Base-by-base conservation (phyloP, 2,329 filamentous ascomycete species). In the Phialemoniopsis sp. region DNA sequence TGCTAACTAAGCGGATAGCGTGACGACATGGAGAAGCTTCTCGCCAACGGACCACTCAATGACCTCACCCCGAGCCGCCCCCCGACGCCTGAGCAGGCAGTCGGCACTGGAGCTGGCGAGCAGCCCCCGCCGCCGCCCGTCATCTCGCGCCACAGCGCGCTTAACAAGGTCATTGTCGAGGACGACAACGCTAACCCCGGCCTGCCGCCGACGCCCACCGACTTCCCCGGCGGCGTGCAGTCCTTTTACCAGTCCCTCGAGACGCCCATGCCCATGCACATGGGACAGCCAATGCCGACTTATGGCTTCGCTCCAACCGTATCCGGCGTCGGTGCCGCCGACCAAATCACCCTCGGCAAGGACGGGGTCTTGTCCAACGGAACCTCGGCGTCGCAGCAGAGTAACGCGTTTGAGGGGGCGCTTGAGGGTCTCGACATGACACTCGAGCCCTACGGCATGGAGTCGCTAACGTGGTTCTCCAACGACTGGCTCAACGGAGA, bases 11-110 rank as follows among this genome's bases (percentile, higher is more conserved):
- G 30, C 36, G 42, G 31, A 53, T 35, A 52, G 53, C 59, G 59
- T 36, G 53, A 63, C 10, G 75, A 78, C 36, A 56, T 79, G 13
- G 73, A 78, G 31, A 71, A 68, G 34, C 55, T 78, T 19, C 69
- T 79, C 28, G 55, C 62, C 14, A 62, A 67, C 13, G 72, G 71
- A 13, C 52, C 73, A 6, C 54, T 49, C 37, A 53, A 46, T 32
- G 56, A 49, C 47, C 52, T 41, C 19, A 60, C 46, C 18, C 62
- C 48, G 18, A 58, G 50, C 44, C 41, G 56, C 3, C 28, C 41
- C 9, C 21, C 21, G 6, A 19, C 26, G 14, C 32, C 37, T 31
- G 21, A 28, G 6, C 6, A 6, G 6, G 21, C 10, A 10, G 21
- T 26, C 21, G 21, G 10, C 21, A 26, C 21, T 10, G 6, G 6